Base-by-base conservation (phyloP, 768 basidiomycete species). In the Lactarius psammicola region DNA sequence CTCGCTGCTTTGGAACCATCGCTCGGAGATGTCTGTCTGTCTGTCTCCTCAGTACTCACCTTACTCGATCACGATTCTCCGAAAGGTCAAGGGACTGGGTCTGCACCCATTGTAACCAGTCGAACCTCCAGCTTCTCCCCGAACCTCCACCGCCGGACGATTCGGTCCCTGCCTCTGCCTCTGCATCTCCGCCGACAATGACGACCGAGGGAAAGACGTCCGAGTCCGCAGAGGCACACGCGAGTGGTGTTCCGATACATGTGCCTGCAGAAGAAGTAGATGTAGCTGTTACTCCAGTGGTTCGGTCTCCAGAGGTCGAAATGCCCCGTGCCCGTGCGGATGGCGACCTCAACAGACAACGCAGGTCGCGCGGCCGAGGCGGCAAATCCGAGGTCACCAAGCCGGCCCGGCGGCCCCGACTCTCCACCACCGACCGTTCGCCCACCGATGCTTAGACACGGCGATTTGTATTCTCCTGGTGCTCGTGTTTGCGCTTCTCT, bases 51-150 rank as follows among this genome's bases (percentile, higher is more conserved):
- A 1, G 46, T 18, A 26, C 30, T 55, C 53, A 15, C 64, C 18
- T n/a, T 55, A 15, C 36, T 38, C 36, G 36, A 36, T 36, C 10
- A 11, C 36, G 36, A 49, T 46, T 20, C 4, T 17, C n/a, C 63
- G 49, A 10, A 63, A 94, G 92, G 71, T 95, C 92, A 38, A 83
- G 89, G 64, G 84, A 86, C 66, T 94, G 93, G 92, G 76, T 79
- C 44, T 95, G 92, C 69, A 87, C 90, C 10, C 84, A 83, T 59
- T 94, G 92, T 74, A 78, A 86, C 56, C 80, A 83, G 69, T 74
- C 82, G 36, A 94, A 94, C 79, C 67, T 86, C 59, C 83, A 85
- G 51, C 79, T 86, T 56, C 84, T 95, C 59, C 92, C 91, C 15
- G 89, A 93, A 76, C 87, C 86, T 59, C 70, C 56, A 60, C 49